Base-by-base conservation (phyloP, 2,329 filamentous ascomycete genomes). In the Byssothecium circinans region DNA sequence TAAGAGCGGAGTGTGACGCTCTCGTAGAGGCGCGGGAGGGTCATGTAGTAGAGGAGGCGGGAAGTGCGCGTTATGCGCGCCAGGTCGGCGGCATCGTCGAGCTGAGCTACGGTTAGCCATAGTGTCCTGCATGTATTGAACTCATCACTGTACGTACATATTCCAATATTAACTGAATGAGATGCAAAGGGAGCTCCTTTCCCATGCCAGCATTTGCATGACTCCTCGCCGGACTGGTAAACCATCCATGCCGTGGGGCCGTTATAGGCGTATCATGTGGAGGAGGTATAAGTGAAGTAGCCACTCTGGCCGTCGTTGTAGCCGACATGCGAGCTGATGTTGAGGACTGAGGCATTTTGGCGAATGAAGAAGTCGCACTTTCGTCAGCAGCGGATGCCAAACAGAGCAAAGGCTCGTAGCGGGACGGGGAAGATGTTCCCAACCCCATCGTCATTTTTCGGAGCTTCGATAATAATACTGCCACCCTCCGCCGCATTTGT, bases 11-110 rank as follows among this genome's bases (percentile, higher is more conserved):
- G 70, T 5, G 74, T 78, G 43, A 85, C 76, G 27, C 71, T 67
- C 61, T 76, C 74, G 67, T 85, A 86, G 33, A 86, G 76, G 47
- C 80, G 80, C 17, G 83, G 82, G 2, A 85, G 71, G 27, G 80
- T 75, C 81, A 86, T 84, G 69, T 85, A 86, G 56, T 84, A 82
- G 57, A 85, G 75, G 33, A 85, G 75, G 12, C 81, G 76, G 52
- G 80, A 84, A 42, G 82, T 83, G 47, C 81, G 76, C 53, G 81
- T 83, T 43, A 84, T 66, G 50, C 81, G 75, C 25, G 81, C 81
- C 20, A 85, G 75, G 60, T 85, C 82, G 49, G 69, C 78, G 35
- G 75, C 72, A 70, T 84, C 74, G 52, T 84, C 79, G 39, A 85
- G 69, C 80, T 83, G 58, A 3, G 40, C 35, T 8, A 29, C 14